Evolutionary conservation across 345 rosid genomes (phyloP).

Genomic region (Gossypium herbaceum): DNA sequence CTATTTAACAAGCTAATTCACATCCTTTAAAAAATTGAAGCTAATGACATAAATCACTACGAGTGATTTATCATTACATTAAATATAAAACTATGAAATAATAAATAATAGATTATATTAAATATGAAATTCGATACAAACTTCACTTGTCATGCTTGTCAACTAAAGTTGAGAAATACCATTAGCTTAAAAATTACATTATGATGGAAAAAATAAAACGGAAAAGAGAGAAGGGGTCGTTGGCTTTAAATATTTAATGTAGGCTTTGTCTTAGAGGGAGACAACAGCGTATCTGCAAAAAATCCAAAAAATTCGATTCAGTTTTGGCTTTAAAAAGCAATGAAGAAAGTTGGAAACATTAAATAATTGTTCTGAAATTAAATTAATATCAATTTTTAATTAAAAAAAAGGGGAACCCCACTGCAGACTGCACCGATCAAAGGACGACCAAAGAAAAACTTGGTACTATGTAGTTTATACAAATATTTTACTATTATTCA

Average conservation of each 20-base stretch:
- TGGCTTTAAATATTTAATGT: too few relatives aligned
- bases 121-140: too few relatives aligned
- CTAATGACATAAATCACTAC: too few relatives aligned
- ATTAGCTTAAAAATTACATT: neutral
- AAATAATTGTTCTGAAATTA: slow-evolving; percentile 16
- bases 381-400: neutral
- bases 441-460: slow-evolving; percentile 7
- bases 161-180: too few relatives aligned
- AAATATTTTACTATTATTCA: slow-evolving; percentile 18
- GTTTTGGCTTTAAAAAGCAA: slow-evolving; percentile 42
- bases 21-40: too few relatives aligned
- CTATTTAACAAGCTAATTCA: too few relatives aligned
- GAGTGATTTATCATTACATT: too few relatives aligned
- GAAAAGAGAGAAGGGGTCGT: neutral
- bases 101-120: too few relatives aligned
- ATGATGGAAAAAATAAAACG: neutral
- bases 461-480: neutral
- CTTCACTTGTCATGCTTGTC: too few relatives aligned
- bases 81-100: too few relatives aligned
- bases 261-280: slow-evolving; percentile 29
- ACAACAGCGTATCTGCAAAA: slow-evolving; percentile 61
- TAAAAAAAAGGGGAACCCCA: neutral
- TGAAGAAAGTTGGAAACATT: slow-evolving; percentile 16
- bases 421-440: slow-evolving; percentile 9
- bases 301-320: slow-evolving; percentile 83